Base-by-base conservation (phyloP, 257 asterid genomes). In the Nyctanthes arbortristis region DNA sequence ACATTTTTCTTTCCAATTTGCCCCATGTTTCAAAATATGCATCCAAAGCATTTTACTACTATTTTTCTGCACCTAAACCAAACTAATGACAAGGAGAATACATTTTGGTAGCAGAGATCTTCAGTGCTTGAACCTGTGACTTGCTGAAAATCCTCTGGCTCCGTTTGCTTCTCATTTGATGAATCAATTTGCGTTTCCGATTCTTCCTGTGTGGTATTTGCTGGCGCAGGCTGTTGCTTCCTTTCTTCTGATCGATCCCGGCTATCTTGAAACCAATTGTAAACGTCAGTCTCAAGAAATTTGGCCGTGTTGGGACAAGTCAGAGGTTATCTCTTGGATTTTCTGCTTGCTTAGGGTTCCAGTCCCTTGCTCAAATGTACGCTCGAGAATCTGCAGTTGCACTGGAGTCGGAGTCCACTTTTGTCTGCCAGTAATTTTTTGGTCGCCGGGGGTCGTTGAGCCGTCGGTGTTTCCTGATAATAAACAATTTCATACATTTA, bases 331-430 rank as follows among this genome's bases (percentile, higher is more conserved):
- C 52, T 93, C 98, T 75, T 88, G 85, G 85, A 93, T 89, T 84
- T 90, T 93, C 82, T 89, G 97, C 82, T 93, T 93, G 80, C 87
- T 87, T 36, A 97, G 98, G 13, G 97, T 92, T 27, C 98, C 98
- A 54, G 81, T 87, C 74, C 96, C 98, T 69, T 89, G 96, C 68
- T 90, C 96, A 25, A 90, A 93, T 27, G 90, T 85, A 14, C 84
- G 87, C 74, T 93, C 98, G 4, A 93, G 96, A 74, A 87, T 84
- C 82, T 93, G 98, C 74, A 93, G 98, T 80, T 92, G 97, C 77
- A 76, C 76, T 1, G 97, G 96, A 0, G 97, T 89, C 13, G 97
- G 97, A 55, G 97, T 92, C 97, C 97, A 92, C 11, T 96, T 82
- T 36, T 92, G 97, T 76, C 97, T 79, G 18, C 96, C 96, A 2